Conservation (phyloP, 768 basidiomycete genomes). For the Suillus discolor region DNA sequence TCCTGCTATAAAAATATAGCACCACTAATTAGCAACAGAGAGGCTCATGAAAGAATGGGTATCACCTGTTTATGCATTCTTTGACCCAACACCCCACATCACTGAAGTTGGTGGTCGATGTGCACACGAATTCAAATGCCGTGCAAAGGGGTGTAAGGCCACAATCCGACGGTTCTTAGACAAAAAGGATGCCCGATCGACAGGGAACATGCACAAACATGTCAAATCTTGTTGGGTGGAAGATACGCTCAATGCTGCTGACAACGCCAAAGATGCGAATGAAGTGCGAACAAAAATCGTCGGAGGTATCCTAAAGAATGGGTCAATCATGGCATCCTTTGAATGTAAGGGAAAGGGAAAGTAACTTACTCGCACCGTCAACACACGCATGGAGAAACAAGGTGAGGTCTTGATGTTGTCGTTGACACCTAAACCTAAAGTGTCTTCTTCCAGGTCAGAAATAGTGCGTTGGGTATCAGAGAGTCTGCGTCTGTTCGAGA, state of each 20-base stretch:
- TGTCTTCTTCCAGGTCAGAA: not conserved
- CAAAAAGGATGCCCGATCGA: no score
- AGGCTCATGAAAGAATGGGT: slow-evolving; percentile 24
- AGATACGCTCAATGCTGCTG: no score
- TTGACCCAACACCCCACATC: slow-evolving; percentile 20
- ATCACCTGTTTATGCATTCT: slow-evolving; percentile 31
- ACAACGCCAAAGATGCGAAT: no score
- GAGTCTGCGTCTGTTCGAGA: no score
- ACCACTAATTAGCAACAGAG: no score
- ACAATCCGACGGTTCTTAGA: slow-evolving; percentile 16
- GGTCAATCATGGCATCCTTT: slow-evolving; percentile 32
- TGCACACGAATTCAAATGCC: slow-evolving; percentile 27
- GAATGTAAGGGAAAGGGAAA: slow-evolving; percentile 29
- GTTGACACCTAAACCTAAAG: not conserved
- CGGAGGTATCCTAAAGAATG: slow-evolving; percentile 19
- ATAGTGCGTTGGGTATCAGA: no score
- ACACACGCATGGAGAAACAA: slow-evolving; percentile 23
- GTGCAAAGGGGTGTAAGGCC: slow-evolving; percentile 18
- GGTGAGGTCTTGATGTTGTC: slow-evolving; percentile 15
- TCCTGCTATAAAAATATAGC: no score
- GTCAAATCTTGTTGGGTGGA: no score
- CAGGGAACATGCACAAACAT: no score
- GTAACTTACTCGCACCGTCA: slow-evolving; percentile 31
- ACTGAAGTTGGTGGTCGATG: slow-evolving; percentile 17
- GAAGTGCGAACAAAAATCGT: no score